A percentile compares a stretch with the other conserved stretches of the same genome.
phyloP scores from a whole-genome alignment of 1,284 basidiomycete species.

The Ceratorhiza oryzae-sativae region DNA sequence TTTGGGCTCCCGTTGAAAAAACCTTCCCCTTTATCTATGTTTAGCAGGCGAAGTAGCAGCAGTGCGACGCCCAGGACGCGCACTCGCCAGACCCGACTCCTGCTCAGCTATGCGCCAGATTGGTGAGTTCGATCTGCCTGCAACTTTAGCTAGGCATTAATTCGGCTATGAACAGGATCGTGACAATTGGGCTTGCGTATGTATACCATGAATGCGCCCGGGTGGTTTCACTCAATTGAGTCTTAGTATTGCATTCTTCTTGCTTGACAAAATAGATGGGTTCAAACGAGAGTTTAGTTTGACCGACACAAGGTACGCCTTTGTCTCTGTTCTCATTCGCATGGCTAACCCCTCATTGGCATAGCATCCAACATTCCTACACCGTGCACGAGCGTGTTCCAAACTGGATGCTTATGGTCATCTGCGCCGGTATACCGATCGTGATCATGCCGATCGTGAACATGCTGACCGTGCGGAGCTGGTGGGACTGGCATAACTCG shows the following conservation, averaged over 20 bases:
- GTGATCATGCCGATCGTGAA: constrained; percentile 74
- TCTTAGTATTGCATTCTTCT: constrained; percentile 68
- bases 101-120: constrained; percentile 72
- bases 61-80: constrained; percentile 10
- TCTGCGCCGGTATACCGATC: constrained; percentile 73
- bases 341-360: not conserved
- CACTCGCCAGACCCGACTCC: constrained; percentile 48
- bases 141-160: not conserved
- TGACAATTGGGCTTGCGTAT: constrained; percentile 65
- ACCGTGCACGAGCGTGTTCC: constrained; percentile 87
- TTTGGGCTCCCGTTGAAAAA: not conserved
- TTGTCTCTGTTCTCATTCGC: not conserved
- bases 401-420: constrained; percentile 67
- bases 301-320: constrained; percentile 72
- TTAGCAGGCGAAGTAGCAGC: not conserved
- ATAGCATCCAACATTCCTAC: constrained; percentile 63
- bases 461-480: constrained; percentile 71
- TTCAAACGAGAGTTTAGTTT: constrained; percentile 87
- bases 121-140: constrained; percentile 58
- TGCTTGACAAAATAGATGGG: constrained; percentile 75
- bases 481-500: constrained; percentile 89
- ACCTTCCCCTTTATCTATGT: not conserved
- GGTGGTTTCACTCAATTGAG: constrained; percentile 17
- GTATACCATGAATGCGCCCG: not conserved
- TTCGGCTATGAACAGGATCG: constrained; percentile 66